phyloP scores from a whole-genome alignment of 495 filamentous ascomycete species.

The Beverwykella pulmonaria region DNA sequence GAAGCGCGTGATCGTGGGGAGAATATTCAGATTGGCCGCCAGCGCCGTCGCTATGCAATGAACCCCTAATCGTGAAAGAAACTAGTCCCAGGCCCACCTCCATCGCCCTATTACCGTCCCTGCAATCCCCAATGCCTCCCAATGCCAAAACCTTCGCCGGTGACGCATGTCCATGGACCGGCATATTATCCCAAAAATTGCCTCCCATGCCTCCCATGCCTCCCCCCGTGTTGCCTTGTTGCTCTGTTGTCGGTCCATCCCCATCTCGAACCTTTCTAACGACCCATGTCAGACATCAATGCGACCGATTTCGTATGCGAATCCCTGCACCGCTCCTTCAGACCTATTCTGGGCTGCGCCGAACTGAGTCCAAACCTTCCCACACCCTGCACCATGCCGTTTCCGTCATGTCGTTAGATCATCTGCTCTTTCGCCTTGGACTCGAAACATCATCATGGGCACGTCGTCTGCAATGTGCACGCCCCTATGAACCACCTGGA shows the following conservation, averaged over 20 bases:
- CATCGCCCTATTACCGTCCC: neutral
- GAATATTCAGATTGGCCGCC: neutral
- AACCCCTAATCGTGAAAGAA: constrained; percentile 1
- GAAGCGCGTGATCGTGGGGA: constrained; percentile 5
- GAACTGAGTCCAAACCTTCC: constrained; percentile 6
- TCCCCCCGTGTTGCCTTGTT: neutral
- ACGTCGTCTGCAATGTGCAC: neutral
- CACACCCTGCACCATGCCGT: constrained; percentile 12
- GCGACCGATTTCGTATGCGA: constrained; percentile 24
- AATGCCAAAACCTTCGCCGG: constrained; percentile 1
- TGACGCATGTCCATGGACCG: neutral
- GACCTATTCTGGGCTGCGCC: constrained; percentile 26
- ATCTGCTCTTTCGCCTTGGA: constrained; percentile 8
- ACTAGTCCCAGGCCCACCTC: neutral
- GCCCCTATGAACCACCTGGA: neutral
- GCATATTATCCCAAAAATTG: neutral
- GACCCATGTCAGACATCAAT: constrained; percentile 29
- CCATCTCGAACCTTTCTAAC: constrained; percentile 5
- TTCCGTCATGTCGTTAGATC: constrained; percentile 21
- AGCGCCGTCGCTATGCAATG: constrained; percentile 41
- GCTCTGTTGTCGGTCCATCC: neutral
- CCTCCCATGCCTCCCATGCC: neutral
- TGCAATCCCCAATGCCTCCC: neutral
- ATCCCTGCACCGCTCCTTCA: constrained; percentile 13
- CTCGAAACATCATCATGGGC: constrained; percentile 15